Evolutionary conservation across 176 grass and related monocot genomes (phyloP).

Genomic region (Rhynchospora pubera): DNA sequence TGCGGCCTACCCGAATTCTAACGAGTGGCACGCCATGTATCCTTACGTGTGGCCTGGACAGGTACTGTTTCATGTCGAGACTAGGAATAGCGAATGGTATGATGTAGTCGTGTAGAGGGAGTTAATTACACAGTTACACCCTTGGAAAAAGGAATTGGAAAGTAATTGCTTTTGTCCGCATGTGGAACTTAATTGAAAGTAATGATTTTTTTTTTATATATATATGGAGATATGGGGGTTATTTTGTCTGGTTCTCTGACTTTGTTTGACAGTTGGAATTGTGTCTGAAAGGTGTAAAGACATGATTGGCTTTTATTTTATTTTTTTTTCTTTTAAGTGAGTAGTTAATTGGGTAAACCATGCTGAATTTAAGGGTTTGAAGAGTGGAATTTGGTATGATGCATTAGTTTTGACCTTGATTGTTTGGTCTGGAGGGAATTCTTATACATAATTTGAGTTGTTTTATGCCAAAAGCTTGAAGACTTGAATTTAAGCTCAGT

Average conservation of each 20-base stretch:
- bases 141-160: too few relatives aligned
- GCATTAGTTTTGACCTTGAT: not conserved
- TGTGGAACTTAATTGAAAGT: not conserved
- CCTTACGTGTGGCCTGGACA: constrained; percentile 69
- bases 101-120: too few relatives aligned
- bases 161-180: constrained; percentile 32
- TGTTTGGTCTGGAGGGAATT: not conserved
- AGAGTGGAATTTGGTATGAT: not conserved
- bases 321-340: not conserved
- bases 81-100: not conserved
- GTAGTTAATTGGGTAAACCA: not conserved
- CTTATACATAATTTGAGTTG: not conserved
- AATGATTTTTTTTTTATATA: too few relatives aligned
- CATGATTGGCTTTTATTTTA: not conserved
- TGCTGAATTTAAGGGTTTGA: not conserved
- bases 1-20: constrained; percentile 50
- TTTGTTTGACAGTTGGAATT: not conserved
- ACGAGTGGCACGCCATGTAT: constrained; percentile 43
- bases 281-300: not conserved
- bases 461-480: not conserved
- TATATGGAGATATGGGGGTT: not conserved
- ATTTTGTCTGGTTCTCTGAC: not conserved
- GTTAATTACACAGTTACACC: not conserved
- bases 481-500: not conserved
- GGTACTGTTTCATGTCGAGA: constrained; percentile 21